Evolutionary conservation across 208 protist genomes (phyloP).

Genomic region (Vickermania spadyakhi): DNA sequence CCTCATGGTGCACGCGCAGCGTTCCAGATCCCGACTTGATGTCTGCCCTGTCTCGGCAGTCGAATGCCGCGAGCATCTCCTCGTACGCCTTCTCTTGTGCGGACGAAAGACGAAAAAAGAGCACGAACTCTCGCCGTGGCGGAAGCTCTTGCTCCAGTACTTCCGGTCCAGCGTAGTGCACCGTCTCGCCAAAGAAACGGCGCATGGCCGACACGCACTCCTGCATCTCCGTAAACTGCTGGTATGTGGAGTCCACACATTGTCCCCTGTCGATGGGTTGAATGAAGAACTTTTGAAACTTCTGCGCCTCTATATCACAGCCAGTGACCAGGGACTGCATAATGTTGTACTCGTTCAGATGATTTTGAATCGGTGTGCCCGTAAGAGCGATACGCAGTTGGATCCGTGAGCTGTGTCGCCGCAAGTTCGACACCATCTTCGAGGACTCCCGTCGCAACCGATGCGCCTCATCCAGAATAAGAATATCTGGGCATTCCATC

Average conservation of each 20-base stretch:
- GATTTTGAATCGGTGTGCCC: slow-evolving; percentile 86
- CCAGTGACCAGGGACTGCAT: slow-evolving; percentile 80
- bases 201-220: slow-evolving; percentile 59
- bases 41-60: neutral
- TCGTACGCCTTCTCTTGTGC: slow-evolving; percentile 65
- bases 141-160: slow-evolving; percentile 61
- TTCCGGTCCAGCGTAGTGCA: slow-evolving; percentile 70
- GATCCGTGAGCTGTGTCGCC: slow-evolving; percentile 29
- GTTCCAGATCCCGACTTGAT: slow-evolving; percentile 13
- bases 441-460: slow-evolving; percentile 42
- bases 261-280: slow-evolving; percentile 52
- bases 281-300: slow-evolving; percentile 59
- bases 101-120: slow-evolving; percentile 50
- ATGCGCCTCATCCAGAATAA: slow-evolving; percentile 79
- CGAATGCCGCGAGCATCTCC: slow-evolving; percentile 24
- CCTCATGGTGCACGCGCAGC: slow-evolving; percentile 44
- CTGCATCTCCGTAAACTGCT: slow-evolving; percentile 75
- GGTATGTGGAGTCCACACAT: slow-evolving; percentile 51
- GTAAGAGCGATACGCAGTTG: slow-evolving; percentile 83
- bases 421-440: slow-evolving; percentile 33
- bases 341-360: slow-evolving; percentile 84
- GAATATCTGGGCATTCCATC: slow-evolving; percentile 57
- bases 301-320: slow-evolving; percentile 23
- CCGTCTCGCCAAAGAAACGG: slow-evolving; percentile 42
- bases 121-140: slow-evolving; percentile 45